Evolutionary conservation across 1,284 basidiomycete genomes (phyloP).

Genomic region (Puccinia hordei): DNA sequence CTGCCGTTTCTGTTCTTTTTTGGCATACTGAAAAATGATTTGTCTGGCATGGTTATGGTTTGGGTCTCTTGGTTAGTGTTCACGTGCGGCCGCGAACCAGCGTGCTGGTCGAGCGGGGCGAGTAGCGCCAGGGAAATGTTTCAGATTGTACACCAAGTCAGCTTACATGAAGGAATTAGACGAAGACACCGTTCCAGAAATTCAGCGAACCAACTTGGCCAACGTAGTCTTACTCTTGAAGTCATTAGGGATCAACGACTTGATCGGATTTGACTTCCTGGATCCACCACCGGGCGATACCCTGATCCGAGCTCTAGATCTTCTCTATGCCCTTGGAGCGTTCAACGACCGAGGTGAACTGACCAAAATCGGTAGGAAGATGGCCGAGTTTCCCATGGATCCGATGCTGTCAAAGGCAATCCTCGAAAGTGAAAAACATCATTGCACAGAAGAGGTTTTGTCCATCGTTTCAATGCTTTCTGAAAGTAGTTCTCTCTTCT

Average conservation of each 20-base stretch:
- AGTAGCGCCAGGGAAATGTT: slow-evolving; percentile 97
- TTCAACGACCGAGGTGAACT: slow-evolving; percentile 94
- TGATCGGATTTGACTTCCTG: slow-evolving; percentile 68
- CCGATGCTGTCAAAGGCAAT: slow-evolving; percentile 97
- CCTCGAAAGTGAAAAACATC: slow-evolving; percentile 88
- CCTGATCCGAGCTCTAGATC: slow-evolving; percentile 88
- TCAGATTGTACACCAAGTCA: slow-evolving; percentile 74
- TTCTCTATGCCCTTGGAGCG: slow-evolving; percentile 88
- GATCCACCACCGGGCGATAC: slow-evolving; percentile 85
- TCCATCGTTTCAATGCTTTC: slow-evolving; percentile 98
- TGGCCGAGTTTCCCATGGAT: slow-evolving; percentile 99
- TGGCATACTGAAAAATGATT: too few relatives aligned
- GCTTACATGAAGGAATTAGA: slow-evolving; percentile 68
- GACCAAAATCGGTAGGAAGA: slow-evolving; percentile 89
- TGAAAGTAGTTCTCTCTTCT: slow-evolving; percentile 91
- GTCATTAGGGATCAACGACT: slow-evolving; percentile 68
- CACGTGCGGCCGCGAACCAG: slow-evolving; percentile 93
- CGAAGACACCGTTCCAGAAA: slow-evolving; percentile 68
- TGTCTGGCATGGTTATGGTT: background rate
- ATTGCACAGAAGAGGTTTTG: slow-evolving; percentile 94
- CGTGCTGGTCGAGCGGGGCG: slow-evolving; percentile 94
- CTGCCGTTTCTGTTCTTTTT: background rate
- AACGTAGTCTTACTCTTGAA: slow-evolving; percentile 68
- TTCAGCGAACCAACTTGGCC: slow-evolving; percentile 64
- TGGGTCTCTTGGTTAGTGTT: slow-evolving; percentile 68